phyloP scores from a whole-genome alignment of 2,329 filamentous ascomycete species.

The Cordyceps tenuipes region DNA sequence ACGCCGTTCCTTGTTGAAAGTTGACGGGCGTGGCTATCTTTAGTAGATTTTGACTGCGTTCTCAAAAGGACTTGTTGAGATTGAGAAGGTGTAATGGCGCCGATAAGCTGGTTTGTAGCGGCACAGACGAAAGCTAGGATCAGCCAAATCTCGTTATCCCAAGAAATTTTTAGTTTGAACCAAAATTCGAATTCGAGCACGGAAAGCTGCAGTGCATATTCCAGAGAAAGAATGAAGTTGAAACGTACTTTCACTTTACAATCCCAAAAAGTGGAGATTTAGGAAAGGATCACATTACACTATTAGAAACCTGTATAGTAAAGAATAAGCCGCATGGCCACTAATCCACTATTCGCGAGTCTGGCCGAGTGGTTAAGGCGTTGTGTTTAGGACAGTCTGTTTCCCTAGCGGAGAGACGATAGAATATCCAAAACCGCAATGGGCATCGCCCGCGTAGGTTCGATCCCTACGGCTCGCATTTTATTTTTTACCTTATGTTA shows the following conservation, averaged over 20 bases:
- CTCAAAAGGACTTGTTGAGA: neutral
- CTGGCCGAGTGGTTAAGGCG: slow-evolving; percentile 50
- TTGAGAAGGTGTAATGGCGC: neutral
- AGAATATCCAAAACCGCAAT: slow-evolving; percentile 28
- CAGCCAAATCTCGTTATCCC: too few species aligned
- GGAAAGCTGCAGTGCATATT: too few species aligned
- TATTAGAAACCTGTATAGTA: neutral
- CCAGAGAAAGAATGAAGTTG: too few species aligned
- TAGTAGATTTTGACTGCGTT: neutral
- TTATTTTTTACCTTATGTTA: slow-evolving; percentile 13
- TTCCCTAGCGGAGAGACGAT: slow-evolving; percentile 4
- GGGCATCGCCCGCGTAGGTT: slow-evolving; percentile 40
- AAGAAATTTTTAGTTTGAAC: too few species aligned
- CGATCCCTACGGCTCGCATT: slow-evolving; percentile 42
- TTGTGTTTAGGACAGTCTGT: slow-evolving; percentile 39
- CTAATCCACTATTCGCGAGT: slow-evolving; percentile 22
- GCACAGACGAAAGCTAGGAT: neutral
- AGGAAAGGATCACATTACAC: neutral
- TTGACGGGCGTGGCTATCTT: neutral
- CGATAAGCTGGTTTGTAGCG: neutral
- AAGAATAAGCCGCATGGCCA: neutral
- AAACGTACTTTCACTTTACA: neutral
- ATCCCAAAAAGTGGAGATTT: slow-evolving; percentile 1
- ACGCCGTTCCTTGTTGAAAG: neutral
- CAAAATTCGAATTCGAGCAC: too few species aligned